phyloP scores from a whole-genome alignment of 2,329 filamentous ascomycete species.

The Ciborinia camelliae region DNA sequence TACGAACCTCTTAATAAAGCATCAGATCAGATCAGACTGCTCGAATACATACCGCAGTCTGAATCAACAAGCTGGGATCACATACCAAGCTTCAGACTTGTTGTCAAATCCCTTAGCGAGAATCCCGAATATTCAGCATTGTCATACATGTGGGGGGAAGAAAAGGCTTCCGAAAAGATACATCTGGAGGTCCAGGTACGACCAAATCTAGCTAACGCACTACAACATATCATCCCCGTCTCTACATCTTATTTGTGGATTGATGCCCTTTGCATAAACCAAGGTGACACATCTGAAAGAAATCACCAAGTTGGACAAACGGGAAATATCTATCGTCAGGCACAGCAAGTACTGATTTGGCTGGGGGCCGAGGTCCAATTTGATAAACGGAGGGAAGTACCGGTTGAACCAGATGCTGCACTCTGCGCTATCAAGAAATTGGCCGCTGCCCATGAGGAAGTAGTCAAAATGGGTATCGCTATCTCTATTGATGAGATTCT shows the following conservation, averaged over 20 bases:
- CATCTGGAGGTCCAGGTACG: background rate
- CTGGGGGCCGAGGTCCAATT: too few relatives aligned
- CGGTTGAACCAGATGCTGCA: background rate
- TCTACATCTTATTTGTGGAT: background rate
- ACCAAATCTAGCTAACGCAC: background rate
- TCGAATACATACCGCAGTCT: background rate
- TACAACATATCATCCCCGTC: too few relatives aligned
- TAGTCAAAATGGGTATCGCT: too few relatives aligned
- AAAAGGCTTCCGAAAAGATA: background rate
- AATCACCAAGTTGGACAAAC: background rate
- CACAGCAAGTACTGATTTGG: background rate
- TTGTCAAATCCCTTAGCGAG: background rate
- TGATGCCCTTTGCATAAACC: background rate
- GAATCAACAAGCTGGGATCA: background rate
- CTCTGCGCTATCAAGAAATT: accelerated
- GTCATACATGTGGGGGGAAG: background rate
- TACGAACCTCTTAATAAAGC: background rate
- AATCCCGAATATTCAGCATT: background rate
- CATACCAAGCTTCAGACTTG: too few relatives aligned
- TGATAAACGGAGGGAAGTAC: too few relatives aligned
- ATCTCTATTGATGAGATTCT: background rate
- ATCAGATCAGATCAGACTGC: background rate
- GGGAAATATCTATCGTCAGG: background rate
- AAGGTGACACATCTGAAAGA: background rate
- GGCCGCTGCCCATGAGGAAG: too few relatives aligned